Conservation (phyloP, 371 early-diverging fungal species). For the Phascolomyces articulosus region DNA sequence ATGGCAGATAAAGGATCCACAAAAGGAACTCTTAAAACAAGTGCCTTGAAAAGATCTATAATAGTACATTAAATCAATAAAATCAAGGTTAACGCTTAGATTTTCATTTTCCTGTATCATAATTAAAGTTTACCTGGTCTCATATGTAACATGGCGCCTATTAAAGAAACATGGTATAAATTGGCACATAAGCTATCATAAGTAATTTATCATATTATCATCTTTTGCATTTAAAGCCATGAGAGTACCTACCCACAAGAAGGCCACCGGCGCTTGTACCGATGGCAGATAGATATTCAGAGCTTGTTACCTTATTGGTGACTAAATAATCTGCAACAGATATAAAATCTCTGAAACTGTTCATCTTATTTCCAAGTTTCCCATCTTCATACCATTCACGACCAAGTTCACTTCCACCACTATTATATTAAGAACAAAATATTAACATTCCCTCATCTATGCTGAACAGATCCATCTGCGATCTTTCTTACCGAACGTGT, state of each 20-base stretch:
- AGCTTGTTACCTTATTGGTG: conserved; percentile 49
- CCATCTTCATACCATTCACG: conserved; percentile 78
- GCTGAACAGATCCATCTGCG: background rate
- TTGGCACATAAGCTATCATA: too few species aligned
- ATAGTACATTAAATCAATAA: background rate
- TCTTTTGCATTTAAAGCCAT: background rate
- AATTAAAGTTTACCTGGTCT: conserved; percentile 55
- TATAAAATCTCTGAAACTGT: conserved; percentile 74
- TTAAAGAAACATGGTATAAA: background rate
- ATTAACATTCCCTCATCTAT: too few species aligned
- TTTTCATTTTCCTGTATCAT: background rate
- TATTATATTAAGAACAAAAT: conserved; percentile 2
- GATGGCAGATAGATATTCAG: conserved; percentile 60
- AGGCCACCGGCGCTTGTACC: conserved; percentile 86
- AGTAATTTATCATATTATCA: too few species aligned
- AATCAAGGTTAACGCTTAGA: too few species aligned
- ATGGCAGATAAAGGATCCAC: conserved; percentile 84
- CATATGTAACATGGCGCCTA: conserved; percentile 70
- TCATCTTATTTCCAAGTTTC: conserved; percentile 67
- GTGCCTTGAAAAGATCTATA: conserved; percentile 73
- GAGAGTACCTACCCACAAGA: conserved; percentile 46
- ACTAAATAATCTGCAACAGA: conserved; percentile 69
- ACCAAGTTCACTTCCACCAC: conserved; percentile 88
- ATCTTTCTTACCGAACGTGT: conserved; percentile 71
- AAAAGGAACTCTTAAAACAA: conserved; percentile 85